A percentile compares a stretch with the other conserved stretches of the same genome.
phyloP scores from a whole-genome alignment of 768 basidiomycete genomes.

The Suillus placidus region DNA sequence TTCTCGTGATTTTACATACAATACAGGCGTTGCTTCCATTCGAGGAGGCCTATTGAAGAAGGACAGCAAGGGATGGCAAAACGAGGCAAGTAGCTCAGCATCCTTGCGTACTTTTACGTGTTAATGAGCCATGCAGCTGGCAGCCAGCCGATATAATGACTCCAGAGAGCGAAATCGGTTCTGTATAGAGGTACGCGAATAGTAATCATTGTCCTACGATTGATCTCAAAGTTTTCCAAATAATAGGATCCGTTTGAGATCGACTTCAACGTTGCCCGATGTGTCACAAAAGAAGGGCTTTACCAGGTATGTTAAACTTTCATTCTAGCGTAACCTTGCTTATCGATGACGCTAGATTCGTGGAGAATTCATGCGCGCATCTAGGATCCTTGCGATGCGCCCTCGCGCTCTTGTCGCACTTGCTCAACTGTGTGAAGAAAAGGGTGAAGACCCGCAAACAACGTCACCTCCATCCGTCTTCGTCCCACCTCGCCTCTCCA shows the following conservation, averaged over 20 bases:
- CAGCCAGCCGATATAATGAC: conserved; percentile 61
- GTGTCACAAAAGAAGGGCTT: conserved; percentile 94
- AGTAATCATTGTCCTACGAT: background rate
- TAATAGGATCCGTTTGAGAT: conserved; percentile 91
- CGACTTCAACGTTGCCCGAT: conserved; percentile 96
- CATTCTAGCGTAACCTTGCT: conserved; percentile 5
- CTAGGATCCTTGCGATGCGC: conserved; percentile 76
- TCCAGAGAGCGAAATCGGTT: conserved; percentile 89
- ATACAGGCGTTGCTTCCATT: conserved; percentile 89
- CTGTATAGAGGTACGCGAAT: conserved; percentile 81
- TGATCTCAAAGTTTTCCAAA: conserved; percentile 8
- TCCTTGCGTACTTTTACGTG: background rate
- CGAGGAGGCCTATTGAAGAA: conserved; percentile 88
- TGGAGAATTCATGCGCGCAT: conserved; percentile 97
- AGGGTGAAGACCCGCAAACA: conserved; percentile 51
- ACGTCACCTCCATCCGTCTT: conserved; percentile 46
- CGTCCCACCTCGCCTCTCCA: conserved; percentile 46
- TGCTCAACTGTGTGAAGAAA: conserved; percentile 90
- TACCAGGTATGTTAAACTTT: conserved; percentile 64
- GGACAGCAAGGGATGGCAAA: conserved; percentile 92
- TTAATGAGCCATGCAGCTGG: conserved; percentile 40
- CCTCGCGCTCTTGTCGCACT: conserved; percentile 82
- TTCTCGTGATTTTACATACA: conserved; percentile 91
- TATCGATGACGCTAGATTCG: conserved; percentile 68
- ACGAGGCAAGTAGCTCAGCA: conserved; percentile 63